phyloP scores from a whole-genome alignment of 805 yeast genomes.

The Priceomyces medius region DNA sequence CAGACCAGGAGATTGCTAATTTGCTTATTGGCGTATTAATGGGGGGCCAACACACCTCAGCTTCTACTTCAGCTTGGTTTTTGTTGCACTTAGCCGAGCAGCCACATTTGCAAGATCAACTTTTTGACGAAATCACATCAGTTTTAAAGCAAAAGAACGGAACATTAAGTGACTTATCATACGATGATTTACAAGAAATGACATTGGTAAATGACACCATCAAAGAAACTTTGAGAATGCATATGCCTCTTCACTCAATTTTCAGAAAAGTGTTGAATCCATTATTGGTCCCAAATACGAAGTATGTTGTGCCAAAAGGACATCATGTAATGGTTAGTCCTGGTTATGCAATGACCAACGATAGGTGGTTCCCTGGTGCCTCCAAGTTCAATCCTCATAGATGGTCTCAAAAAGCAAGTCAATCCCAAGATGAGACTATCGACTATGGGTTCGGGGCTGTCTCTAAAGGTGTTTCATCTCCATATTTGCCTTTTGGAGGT shows the following conservation, averaged over 20 bases:
- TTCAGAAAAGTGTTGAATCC: slow-evolving; percentile 86
- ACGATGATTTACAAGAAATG: slow-evolving; percentile 80
- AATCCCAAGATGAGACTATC: slow-evolving; percentile 41
- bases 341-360: slow-evolving; percentile 81
- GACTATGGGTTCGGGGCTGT: slow-evolving; percentile 98
- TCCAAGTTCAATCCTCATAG: slow-evolving; percentile 76
- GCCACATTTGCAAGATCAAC: slow-evolving; percentile 80
- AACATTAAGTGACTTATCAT: slow-evolving; percentile 58
- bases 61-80: slow-evolving; percentile 95
- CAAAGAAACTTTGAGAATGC: slow-evolving; percentile 93
- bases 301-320: slow-evolving; percentile 81
- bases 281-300: slow-evolving; percentile 75
- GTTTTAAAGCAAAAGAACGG: slow-evolving; percentile 56
- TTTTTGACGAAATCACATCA: slow-evolving; percentile 68
- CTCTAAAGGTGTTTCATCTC: slow-evolving; percentile 92
- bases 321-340: slow-evolving; percentile 92
- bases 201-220: slow-evolving; percentile 78
- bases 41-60: slow-evolving; percentile 99
- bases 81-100: slow-evolving; percentile 85
- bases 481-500: slow-evolving; percentile 97
- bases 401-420: slow-evolving; percentile 50
- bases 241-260: slow-evolving; percentile 93
- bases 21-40: slow-evolving; percentile 90
- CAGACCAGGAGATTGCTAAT: slow-evolving; percentile 93
- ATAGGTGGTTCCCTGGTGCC: slow-evolving; percentile 77